These are phyloP conservation scores for Suhomyces wounanorum DNA, from an alignment of 1,139 yeast species.

Conservation along the genomic window DNA sequence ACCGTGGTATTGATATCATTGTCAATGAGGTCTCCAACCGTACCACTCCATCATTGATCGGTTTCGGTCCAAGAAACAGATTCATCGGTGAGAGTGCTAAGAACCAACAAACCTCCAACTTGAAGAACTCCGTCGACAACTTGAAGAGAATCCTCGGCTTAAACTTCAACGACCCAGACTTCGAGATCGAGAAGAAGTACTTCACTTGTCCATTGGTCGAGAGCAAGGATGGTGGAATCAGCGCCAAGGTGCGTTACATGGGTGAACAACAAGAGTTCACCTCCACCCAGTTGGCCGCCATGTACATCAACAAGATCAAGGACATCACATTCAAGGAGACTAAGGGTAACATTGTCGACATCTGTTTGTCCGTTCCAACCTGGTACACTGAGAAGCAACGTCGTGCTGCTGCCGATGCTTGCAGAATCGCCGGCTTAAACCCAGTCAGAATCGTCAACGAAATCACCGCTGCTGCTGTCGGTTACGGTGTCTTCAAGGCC, in stretches of 20 bases:
- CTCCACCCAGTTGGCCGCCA: conserved; percentile 88
- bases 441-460: conserved; percentile 98
- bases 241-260: conserved; percentile 81
- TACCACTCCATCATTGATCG: conserved; percentile 91
- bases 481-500: conserved; percentile 97
- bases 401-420: conserved; percentile 95
- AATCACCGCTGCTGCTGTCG: conserved; percentile 97
- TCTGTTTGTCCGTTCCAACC: conserved; percentile 92
- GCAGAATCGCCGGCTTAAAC: conserved; percentile 93
- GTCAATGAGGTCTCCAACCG: conserved; percentile 99
- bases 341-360: conserved; percentile 78
- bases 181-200: conserved; percentile 71
- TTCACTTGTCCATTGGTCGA: conserved; percentile 71
- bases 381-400: conserved; percentile 98
- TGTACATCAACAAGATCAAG: conserved; percentile 92
- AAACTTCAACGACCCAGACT: conserved; percentile 73
- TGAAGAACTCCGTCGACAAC: conserved; percentile 94
- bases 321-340: conserved; percentile 79
- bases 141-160: conserved; percentile 90
- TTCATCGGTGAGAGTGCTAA: conserved; percentile 94
- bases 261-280: conserved; percentile 81
- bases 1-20: conserved; percentile 96
- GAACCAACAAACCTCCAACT: conserved; percentile 93
- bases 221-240: conserved; percentile 71
- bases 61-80: conserved; percentile 88